Percentiles rank a stretch among this genome's conserved stretches.
These are phyloP conservation scores for Sphaerostilbella broomeana DNA, from an alignment of 2,329 filamentous ascomycete species.

Conservation along the genomic window DNA sequence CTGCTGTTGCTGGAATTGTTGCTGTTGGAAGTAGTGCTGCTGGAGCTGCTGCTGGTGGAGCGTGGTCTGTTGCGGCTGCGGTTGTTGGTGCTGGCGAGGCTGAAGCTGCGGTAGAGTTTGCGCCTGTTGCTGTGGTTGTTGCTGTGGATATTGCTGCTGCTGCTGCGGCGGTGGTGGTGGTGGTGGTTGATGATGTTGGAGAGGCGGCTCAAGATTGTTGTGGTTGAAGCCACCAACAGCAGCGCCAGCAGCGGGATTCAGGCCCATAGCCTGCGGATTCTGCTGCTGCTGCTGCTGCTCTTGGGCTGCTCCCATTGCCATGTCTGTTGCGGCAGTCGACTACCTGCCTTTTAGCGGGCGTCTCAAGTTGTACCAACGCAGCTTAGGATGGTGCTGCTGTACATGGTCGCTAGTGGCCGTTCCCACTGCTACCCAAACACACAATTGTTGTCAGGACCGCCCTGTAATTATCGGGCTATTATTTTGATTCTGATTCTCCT, in stretches of 20 bases:
- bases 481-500: too few species aligned
- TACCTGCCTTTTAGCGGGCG: neutral
- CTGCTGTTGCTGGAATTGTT: constrained; percentile 10
- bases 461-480: too few species aligned
- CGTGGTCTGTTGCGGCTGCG: constrained; percentile 18
- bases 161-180: constrained; percentile 5
- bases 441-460: too few species aligned
- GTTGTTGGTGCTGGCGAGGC: constrained; percentile 18
- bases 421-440: neutral
- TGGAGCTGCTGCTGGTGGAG: constrained; percentile 11
- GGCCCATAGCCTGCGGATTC: too few species aligned
- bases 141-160: constrained; percentile 15
- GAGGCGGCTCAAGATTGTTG: too few species aligned
- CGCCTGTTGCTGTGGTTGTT: constrained; percentile 15
- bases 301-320: neutral
- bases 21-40: constrained; percentile 8
- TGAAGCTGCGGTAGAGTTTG: constrained; percentile 20
- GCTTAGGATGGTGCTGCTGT: constrained; percentile 6
- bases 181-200: constrained; percentile 13
- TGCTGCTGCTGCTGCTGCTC: neutral
- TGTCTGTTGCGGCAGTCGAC: too few species aligned
- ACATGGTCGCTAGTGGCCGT: neutral
- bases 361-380: constrained; percentile 3
- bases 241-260: too few species aligned
- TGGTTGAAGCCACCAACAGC: too few species aligned